Evolutionary conservation across 2,329 filamentous ascomycete genomes (phyloP).

Genomic region (Neopestalotiopsis clavispora): DNA sequence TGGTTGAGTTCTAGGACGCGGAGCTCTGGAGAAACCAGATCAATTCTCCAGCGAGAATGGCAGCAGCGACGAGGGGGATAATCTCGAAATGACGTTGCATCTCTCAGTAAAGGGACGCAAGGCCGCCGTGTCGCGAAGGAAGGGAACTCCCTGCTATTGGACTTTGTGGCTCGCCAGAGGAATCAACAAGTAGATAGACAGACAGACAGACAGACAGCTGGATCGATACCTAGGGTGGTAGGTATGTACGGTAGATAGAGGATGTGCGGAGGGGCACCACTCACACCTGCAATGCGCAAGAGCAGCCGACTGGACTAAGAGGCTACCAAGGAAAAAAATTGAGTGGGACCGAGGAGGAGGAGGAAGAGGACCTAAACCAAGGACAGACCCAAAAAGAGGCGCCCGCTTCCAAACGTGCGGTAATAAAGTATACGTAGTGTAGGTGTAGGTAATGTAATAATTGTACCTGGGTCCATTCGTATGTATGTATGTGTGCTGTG

Average conservation of each 20-base stretch:
- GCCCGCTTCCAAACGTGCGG: background rate
- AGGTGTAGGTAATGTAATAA: background rate
- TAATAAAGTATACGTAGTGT: background rate
- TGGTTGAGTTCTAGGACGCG: background rate
- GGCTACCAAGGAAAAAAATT: background rate
- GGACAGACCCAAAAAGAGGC: background rate
- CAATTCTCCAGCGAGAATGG: conserved; percentile 12
- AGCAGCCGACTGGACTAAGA: background rate
- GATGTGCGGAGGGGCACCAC: background rate
- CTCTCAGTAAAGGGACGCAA: background rate
- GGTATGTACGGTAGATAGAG: too few relatives aligned
- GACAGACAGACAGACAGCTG: background rate
- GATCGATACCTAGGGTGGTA: too few relatives aligned
- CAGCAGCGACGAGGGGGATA: background rate
- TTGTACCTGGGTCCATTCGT: background rate
- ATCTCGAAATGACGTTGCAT: conserved; percentile 1
- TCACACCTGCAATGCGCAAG: background rate
- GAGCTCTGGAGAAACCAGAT: background rate
- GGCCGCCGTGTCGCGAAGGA: conserved; percentile 1
- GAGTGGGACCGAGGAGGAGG: background rate
- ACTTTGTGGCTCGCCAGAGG: background rate
- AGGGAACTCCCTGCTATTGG: background rate
- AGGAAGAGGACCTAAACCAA: background rate
- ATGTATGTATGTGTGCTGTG: background rate
- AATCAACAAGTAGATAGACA: background rate